phyloP scores from a whole-genome alignment of 768 basidiomycete genomes.

The Auricularia cornea region DNA sequence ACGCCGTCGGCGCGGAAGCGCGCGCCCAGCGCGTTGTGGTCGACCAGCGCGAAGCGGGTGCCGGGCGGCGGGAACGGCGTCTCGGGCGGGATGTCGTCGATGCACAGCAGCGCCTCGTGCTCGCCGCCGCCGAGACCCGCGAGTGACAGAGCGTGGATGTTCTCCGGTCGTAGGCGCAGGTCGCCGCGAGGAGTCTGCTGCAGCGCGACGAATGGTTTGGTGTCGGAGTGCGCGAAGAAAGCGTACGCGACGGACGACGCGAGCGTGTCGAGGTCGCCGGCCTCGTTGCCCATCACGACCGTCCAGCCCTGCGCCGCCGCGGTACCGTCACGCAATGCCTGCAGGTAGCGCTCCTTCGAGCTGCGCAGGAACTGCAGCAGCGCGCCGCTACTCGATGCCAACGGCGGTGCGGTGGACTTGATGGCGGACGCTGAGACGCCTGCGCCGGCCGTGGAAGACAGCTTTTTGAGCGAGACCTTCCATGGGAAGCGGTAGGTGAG shows the following conservation, averaged over 20 bases:
- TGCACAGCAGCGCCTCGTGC: constrained; percentile 50
- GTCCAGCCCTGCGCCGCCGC: constrained; percentile 53
- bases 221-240: constrained; percentile 56
- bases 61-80: constrained; percentile 38
- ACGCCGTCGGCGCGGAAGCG: constrained; percentile 27
- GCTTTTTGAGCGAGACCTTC: background rate
- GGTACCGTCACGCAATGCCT: constrained; percentile 39
- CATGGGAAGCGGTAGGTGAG: background rate
- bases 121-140: constrained; percentile 42
- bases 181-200: constrained; percentile 60
- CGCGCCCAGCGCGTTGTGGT: constrained; percentile 69
- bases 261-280: constrained; percentile 88
- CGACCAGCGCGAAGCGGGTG: constrained; percentile 69
- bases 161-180: constrained; percentile 78
- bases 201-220: constrained; percentile 60
- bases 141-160: constrained; percentile 61
- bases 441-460: background rate
- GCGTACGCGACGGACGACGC: constrained; percentile 82
- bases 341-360: constrained; percentile 54
- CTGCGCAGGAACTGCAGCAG: constrained; percentile 34
- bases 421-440: background rate
- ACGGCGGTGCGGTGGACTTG: constrained; percentile 5
- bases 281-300: constrained; percentile 91
- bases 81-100: constrained; percentile 49
- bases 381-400: constrained; percentile 9